Evolutionary conservation across 2,329 filamentous ascomycete genomes (phyloP).

Genomic region (Aspergillus ustus): DNA sequence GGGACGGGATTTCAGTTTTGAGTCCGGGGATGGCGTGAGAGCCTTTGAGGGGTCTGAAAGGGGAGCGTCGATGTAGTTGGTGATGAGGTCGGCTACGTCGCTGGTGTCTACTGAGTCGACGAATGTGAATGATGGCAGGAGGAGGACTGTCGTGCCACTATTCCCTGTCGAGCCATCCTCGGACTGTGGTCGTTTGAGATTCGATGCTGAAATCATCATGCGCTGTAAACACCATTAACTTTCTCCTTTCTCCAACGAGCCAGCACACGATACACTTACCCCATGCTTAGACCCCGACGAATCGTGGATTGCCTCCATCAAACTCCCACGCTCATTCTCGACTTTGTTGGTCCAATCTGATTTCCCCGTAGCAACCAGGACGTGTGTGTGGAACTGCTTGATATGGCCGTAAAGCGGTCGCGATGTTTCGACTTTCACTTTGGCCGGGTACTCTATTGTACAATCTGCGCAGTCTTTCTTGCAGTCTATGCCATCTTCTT

Average conservation of each 20-base stretch:
- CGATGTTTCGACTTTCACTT: conserved; percentile 39
- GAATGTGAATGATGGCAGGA: conserved; percentile 80
- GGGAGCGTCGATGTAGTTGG: conserved; percentile 67
- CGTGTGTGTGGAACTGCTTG: conserved; percentile 41
- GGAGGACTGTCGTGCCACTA: conserved; percentile 69
- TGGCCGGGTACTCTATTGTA: conserved; percentile 40
- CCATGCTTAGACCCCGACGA: conserved; percentile 68
- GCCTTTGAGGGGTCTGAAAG: conserved; percentile 50
- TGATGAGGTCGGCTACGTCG: conserved; percentile 68
- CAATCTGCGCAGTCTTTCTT: conserved; percentile 43
- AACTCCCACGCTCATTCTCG: conserved; percentile 49
- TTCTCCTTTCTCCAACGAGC: no score
- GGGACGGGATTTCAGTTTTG: conserved; percentile 54
- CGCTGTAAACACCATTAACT: conserved; percentile 25
- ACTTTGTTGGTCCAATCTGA: conserved; percentile 45
- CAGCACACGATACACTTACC: conserved; percentile 49
- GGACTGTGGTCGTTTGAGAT: conserved; percentile 30
- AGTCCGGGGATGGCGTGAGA: conserved; percentile 51
- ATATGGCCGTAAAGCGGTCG: conserved; percentile 41
- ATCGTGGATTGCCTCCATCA: conserved; percentile 54
- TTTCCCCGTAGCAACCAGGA: conserved; percentile 44
- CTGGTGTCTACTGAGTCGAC: conserved; percentile 75
- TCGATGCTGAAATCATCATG: conserved; percentile 44
- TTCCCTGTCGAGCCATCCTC: conserved; percentile 9
- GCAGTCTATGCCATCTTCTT: conserved; percentile 41